Conservation (phyloP, 2,329 filamentous ascomycete genomes). For the Aspergillus pseudoterreus region DNA sequence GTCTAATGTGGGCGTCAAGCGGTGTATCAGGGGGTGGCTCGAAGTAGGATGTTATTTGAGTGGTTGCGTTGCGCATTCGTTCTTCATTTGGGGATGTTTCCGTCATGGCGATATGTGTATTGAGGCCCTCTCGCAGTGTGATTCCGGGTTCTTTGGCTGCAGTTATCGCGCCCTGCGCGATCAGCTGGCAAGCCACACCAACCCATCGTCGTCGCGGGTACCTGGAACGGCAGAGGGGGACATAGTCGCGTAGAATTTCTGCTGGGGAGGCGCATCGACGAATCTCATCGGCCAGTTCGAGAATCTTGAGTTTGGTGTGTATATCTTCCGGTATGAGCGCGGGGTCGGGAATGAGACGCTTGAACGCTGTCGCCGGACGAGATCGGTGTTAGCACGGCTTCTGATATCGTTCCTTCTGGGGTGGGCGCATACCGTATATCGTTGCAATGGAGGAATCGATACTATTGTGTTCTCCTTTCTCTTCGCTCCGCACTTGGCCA, state of each 20-base stretch:
- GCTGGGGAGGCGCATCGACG: background rate
- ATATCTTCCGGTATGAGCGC: slow-evolving; percentile 39
- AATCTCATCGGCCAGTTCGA: slow-evolving; percentile 40
- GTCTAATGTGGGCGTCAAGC: slow-evolving; percentile 25
- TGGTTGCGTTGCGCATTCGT: no score
- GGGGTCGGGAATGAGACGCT: slow-evolving; percentile 39
- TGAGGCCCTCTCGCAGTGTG: no score
- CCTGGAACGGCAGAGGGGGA: slow-evolving; percentile 3
- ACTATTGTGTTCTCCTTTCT: slow-evolving; percentile 11
- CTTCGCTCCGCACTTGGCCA: slow-evolving; percentile 8
- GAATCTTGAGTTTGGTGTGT: slow-evolving; percentile 46
- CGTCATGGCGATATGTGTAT: no score
- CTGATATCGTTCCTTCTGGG: background rate
- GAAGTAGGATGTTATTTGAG: no score
- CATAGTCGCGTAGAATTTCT: slow-evolving; percentile 39
- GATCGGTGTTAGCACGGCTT: background rate
- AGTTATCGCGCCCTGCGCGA: slow-evolving; percentile 49
- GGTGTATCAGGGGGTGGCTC: slow-evolving; percentile 4
- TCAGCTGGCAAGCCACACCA: slow-evolving; percentile 45
- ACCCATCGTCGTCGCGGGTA: slow-evolving; percentile 40
- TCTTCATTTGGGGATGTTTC: no score
- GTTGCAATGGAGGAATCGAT: slow-evolving; percentile 20
- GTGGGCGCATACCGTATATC: background rate
- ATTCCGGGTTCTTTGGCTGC: slow-evolving; percentile 38
- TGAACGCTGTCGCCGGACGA: slow-evolving; percentile 35